Conservation (phyloP, 352 stramenopile species). For the Globisporangium paddicum region DNA sequence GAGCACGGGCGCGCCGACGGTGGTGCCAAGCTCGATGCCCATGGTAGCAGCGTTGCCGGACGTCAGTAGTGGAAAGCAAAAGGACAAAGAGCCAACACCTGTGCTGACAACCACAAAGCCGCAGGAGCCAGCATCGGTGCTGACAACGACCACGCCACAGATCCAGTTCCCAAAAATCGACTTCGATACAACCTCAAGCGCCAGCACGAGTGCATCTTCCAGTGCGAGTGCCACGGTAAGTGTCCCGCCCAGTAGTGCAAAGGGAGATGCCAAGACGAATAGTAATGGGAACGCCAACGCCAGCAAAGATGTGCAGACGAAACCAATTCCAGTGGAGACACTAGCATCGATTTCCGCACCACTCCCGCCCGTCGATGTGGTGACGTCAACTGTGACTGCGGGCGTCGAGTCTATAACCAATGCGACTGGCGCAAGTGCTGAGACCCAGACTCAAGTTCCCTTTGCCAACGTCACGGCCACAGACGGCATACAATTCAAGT, state of each 20-base stretch:
- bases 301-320: background rate
- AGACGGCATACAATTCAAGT: too few species aligned
- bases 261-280: background rate
- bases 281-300: background rate
- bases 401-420: too few species aligned
- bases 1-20: background rate
- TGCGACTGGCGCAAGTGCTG: too few species aligned
- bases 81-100: background rate
- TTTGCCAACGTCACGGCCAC: too few species aligned
- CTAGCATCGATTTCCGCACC: too few species aligned
- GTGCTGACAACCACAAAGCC: background rate
- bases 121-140: background rate
- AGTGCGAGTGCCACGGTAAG: background rate
- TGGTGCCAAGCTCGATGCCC: background rate
- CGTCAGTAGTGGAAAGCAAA: background rate
- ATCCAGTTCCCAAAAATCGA: background rate
- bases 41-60: background rate
- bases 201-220: background rate
- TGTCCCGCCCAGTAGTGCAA: background rate
- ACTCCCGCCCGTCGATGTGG: too few species aligned
- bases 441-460: too few species aligned
- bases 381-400: too few species aligned
- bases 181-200: background rate
- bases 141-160: background rate
- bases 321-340: too few species aligned